Evolutionary conservation across 2,329 filamentous ascomycete species (phyloP).

Genomic region (Microsporum ferrugineum): DNA sequence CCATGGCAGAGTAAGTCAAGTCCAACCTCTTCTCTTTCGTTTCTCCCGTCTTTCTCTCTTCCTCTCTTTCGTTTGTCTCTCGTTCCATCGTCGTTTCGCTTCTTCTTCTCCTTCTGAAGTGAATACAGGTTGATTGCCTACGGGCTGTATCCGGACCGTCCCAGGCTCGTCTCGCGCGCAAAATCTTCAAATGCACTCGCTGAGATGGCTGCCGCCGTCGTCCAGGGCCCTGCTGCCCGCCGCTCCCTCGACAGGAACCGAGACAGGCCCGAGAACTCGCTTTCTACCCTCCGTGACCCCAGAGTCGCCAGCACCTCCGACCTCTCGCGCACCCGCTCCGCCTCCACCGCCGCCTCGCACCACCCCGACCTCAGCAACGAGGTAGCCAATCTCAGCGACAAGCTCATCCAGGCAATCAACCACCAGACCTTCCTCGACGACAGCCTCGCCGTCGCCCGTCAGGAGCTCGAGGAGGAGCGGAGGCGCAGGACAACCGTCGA

Average conservation of each 20-base stretch:
- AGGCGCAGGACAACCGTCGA: slow-evolving; percentile 54
- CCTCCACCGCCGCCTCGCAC: slow-evolving; percentile 26
- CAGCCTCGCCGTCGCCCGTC: slow-evolving; percentile 65
- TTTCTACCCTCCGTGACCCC: slow-evolving; percentile 39
- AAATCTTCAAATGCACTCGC: slow-evolving; percentile 35
- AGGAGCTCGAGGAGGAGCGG: slow-evolving; percentile 63
- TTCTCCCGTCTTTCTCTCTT: not conserved
- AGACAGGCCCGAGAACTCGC: slow-evolving; percentile 20
- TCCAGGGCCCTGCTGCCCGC: not conserved
- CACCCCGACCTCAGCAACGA: slow-evolving; percentile 58
- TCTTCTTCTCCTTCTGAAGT: slow-evolving; percentile 17
- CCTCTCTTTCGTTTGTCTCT: not conserved
- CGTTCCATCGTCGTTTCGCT: not conserved
- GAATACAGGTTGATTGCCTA: slow-evolving; percentile 12
- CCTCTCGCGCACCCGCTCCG: slow-evolving; percentile 23
- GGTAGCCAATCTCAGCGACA: slow-evolving; percentile 82
- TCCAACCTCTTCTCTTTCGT: slow-evolving; percentile 4
- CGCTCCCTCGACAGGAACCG: not conserved
- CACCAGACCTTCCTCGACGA: slow-evolving; percentile 89
- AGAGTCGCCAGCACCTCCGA: slow-evolving; percentile 28
- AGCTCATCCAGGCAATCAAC: slow-evolving; percentile 95
- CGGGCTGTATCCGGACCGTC: slow-evolving; percentile 13
- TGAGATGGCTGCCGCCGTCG: slow-evolving; percentile 23
- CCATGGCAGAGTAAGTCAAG: slow-evolving; percentile 8
- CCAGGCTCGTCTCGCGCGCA: slow-evolving; percentile 32